Conservation (phyloP, 768 basidiomycete genomes). For the Phylloporus sp. region DNA sequence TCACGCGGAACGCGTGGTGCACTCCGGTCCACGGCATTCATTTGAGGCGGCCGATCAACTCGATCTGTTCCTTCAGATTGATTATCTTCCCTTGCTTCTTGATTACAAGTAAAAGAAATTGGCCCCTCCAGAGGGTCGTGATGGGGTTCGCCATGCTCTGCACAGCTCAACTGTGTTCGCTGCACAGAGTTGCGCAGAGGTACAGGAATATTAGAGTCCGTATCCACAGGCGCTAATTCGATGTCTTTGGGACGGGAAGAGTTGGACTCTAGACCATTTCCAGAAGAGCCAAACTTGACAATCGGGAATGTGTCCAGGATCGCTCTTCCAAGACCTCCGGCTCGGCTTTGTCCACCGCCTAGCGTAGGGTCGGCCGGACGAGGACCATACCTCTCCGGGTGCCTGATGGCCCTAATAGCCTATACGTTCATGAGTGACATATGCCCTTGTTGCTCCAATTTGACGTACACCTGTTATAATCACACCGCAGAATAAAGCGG, state of each 20-base stretch:
- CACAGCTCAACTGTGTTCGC: slow-evolving; percentile 3
- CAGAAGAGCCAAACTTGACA: slow-evolving; percentile 66
- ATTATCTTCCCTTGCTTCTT: slow-evolving; percentile 1
- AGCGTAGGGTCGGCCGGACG: slow-evolving; percentile 36
- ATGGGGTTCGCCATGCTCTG: not conserved
- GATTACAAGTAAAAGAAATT: not conserved
- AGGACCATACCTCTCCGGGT: slow-evolving; percentile 91
- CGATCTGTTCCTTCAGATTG: slow-evolving; percentile 7
- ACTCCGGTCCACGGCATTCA: not conserved
- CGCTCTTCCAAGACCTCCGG: slow-evolving; percentile 83
- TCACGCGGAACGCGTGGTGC: slow-evolving; percentile 2
- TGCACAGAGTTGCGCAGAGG: slow-evolving; percentile 10
- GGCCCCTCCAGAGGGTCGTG: not conserved
- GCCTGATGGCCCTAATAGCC: slow-evolving; percentile 80
- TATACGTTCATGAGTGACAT: slow-evolving; percentile 24
- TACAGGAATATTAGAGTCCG: not conserved
- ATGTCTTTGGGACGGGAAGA: slow-evolving; percentile 28
- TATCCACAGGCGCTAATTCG: slow-evolving; percentile 19
- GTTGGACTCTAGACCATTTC: slow-evolving; percentile 9
- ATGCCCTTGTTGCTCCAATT: not conserved
- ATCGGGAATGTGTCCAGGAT: slow-evolving; percentile 95
- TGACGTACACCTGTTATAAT: slow-evolving; percentile 73
- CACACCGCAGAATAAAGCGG: slow-evolving; percentile 77
- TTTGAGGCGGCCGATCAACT: not conserved
- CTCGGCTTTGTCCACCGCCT: slow-evolving; percentile 54